A percentile compares a stretch with the other conserved stretches of the same genome.
These are phyloP conservation scores for Globisporangium recalcitrans DNA, from an alignment of 352 stramenopile genomes.

Conservation along the genomic window DNA sequence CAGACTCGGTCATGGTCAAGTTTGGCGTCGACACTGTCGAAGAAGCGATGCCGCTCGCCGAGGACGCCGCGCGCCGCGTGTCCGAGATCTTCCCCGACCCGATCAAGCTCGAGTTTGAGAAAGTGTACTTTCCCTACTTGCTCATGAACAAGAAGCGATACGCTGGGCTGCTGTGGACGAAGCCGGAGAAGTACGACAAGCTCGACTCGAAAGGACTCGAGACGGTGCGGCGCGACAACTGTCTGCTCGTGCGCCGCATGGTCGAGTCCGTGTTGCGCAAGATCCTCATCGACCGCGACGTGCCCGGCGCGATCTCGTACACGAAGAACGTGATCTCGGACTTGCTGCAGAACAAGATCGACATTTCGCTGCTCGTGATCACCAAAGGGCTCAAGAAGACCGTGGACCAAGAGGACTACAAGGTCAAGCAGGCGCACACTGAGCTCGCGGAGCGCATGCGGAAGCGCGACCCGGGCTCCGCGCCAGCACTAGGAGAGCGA, in stretches of 20 bases:
- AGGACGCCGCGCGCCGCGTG: conserved; percentile 94
- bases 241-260: conserved; percentile 95
- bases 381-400: conserved; percentile 98
- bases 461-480: conserved; percentile 96
- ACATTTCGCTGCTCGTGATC: conserved; percentile 99
- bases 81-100: conserved; percentile 96
- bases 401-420: conserved; percentile 98
- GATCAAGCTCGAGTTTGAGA: conserved; percentile 99
- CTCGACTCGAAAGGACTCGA: conserved; percentile 98
- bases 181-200: conserved; percentile 98
- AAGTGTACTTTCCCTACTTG: conserved; percentile 99
- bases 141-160: conserved; percentile 99
- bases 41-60: conserved; percentile 97
- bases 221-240: conserved; percentile 99
- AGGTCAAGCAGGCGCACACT: conserved; percentile 98
- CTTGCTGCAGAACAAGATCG: conserved; percentile 99
- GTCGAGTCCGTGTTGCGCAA: conserved; percentile 97
- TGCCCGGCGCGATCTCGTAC: conserved; percentile 94
- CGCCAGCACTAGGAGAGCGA: conserved; percentile 96
- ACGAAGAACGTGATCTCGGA: conserved; percentile 97
- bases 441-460: conserved; percentile 98
- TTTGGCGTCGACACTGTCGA: conserved; percentile 95
- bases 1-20: conserved; percentile 99
- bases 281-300: conserved; percentile 97
- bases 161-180: conserved; percentile 74